Conservation (phyloP, 2,329 filamentous ascomycete species). For the Alternaria infectoria region DNA sequence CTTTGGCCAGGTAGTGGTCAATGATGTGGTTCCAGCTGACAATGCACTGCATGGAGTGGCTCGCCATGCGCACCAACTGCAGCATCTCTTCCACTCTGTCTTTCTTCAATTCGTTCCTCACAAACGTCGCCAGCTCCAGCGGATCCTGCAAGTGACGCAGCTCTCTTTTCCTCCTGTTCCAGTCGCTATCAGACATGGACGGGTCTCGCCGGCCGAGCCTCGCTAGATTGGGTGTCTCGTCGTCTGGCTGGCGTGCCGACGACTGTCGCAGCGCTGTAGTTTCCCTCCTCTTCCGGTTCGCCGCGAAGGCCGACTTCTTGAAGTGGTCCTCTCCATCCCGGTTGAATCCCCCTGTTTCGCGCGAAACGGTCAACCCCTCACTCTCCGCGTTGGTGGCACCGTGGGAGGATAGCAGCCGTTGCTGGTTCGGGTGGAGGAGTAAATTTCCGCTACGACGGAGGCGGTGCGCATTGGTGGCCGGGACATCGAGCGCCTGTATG, state of each 20-base stretch:
- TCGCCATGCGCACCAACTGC: slow-evolving; percentile 72
- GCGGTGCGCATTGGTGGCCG: slow-evolving; percentile 23
- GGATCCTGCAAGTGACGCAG: slow-evolving; percentile 72
- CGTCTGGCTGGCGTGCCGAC: background rate
- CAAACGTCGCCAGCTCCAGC: slow-evolving; percentile 72
- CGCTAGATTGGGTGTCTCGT: slow-evolving; percentile 25
- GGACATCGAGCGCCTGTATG: slow-evolving; percentile 50
- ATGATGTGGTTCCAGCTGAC: slow-evolving; percentile 92
- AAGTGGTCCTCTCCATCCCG: slow-evolving; percentile 29
- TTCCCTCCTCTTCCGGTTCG: slow-evolving; percentile 31
- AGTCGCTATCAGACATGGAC: slow-evolving; percentile 34
- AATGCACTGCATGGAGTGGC: slow-evolving; percentile 66
- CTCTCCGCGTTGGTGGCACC: slow-evolving; percentile 10
- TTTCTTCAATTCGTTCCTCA: slow-evolving; percentile 65
- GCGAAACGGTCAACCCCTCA: slow-evolving; percentile 1
- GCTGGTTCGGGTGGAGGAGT: slow-evolving; percentile 20
- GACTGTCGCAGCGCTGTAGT: slow-evolving; percentile 22
- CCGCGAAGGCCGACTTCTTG: slow-evolving; percentile 32
- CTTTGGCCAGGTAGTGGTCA: slow-evolving; percentile 68
- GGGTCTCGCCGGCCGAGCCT: slow-evolving; percentile 36
- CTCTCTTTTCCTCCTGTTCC: slow-evolving; percentile 58
- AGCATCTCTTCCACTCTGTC: slow-evolving; percentile 71
- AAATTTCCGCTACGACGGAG: slow-evolving; percentile 31
- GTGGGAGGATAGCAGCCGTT: slow-evolving; percentile 23
- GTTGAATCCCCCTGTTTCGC: slow-evolving; percentile 17